phyloP scores from a whole-genome alignment of 78 protist species.

The Dictyostelium discoideum region DNA sequence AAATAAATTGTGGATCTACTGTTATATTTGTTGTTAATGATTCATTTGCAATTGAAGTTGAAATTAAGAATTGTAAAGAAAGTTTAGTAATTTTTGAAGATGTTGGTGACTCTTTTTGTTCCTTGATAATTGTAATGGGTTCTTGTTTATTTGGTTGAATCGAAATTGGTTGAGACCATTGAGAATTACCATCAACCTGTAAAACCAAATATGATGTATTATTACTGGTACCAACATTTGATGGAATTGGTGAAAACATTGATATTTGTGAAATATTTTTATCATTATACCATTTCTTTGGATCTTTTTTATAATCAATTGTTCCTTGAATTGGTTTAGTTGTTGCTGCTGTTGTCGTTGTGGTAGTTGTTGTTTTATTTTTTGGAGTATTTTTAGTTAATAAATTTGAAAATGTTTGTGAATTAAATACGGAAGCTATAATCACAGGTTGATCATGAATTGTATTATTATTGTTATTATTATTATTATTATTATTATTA shows the following conservation, averaged over 20 bases:
- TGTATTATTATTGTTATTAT: background rate
- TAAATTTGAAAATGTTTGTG: background rate
- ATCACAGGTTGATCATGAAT: background rate
- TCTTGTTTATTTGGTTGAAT: slow-evolving; percentile 7
- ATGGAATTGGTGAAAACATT: slow-evolving; percentile 47
- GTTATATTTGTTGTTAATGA: slow-evolving; percentile 35
- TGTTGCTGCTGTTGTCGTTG: no score
- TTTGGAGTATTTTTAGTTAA: background rate
- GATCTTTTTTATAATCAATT: slow-evolving; percentile 17
- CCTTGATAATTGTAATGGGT: background rate
- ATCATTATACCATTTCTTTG: slow-evolving; percentile 48
- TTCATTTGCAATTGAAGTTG: background rate
- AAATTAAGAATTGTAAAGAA: background rate
- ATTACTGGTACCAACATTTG: background rate
- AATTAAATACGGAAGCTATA: background rate
- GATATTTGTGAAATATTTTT: background rate
- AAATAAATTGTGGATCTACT: slow-evolving; percentile 34
- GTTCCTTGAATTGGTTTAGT: background rate
- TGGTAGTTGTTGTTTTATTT: background rate
- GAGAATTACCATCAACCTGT: slow-evolving; percentile 23
- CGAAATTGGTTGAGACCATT: slow-evolving; percentile 32
- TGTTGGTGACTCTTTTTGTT: background rate
- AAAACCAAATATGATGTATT: background rate
- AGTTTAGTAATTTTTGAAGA: background rate
- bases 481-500: no score